Conservation (phyloP, 495 filamentous ascomycete species). For the Tuber borchii region DNA sequence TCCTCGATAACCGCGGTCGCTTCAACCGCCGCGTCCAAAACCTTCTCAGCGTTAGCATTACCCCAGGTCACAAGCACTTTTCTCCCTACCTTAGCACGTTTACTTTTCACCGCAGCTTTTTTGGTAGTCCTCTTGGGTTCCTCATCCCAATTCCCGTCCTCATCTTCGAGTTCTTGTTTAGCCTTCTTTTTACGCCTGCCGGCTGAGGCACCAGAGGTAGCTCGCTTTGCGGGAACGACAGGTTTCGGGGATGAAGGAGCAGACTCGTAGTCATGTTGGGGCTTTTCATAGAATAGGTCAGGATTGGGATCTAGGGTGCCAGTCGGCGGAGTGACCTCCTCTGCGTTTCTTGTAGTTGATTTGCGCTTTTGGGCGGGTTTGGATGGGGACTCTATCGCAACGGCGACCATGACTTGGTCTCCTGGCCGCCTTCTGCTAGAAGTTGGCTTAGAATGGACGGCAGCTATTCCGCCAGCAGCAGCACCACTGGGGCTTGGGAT, state of each 20-base stretch:
- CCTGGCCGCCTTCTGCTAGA: neutral
- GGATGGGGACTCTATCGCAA: neutral
- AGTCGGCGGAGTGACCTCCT: neutral
- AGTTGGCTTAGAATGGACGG: neutral
- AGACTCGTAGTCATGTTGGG: neutral
- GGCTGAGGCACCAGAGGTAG: neutral
- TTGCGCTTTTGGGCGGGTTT: neutral
- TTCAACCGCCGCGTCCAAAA: neutral
- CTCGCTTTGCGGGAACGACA: neutral
- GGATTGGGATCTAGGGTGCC: neutral
- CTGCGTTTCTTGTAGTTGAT: neutral
- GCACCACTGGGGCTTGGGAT: neutral
- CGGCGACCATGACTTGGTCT: neutral
- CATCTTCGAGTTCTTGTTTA: neutral
- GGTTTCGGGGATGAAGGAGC: neutral
- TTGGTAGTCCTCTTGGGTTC: neutral
- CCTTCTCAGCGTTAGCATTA: neutral
- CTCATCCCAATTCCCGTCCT: neutral
- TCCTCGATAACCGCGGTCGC: conserved; percentile 3
- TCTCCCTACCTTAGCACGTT: conserved; percentile 5
- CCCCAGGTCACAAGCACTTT: conserved; percentile 8
- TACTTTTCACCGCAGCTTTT: conserved; percentile 4
- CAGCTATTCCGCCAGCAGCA: neutral
- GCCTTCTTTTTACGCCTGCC: neutral
- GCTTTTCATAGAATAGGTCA: neutral